A percentile compares a stretch with the other conserved stretches of the same genome.
phyloP scores from a whole-genome alignment of 2,329 filamentous ascomycete species.

The Colletotrichum sp. region DNA sequence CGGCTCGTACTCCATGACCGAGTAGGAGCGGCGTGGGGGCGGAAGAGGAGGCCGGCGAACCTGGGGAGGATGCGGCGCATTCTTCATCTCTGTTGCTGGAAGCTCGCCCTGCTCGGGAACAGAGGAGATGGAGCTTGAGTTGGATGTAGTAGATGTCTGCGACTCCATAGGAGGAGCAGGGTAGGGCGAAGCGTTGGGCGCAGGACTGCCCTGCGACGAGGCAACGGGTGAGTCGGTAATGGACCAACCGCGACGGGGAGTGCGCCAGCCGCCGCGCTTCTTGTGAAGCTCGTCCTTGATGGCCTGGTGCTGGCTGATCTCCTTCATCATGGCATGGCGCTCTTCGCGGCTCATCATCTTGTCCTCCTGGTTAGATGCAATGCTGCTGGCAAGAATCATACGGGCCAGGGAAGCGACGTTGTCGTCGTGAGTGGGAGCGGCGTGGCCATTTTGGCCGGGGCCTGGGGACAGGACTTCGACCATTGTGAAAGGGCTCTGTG shows the following conservation, averaged over 20 bases:
- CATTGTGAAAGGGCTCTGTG: slow-evolving; percentile 27
- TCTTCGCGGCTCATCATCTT: slow-evolving; percentile 45
- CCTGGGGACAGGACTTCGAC: slow-evolving; percentile 34
- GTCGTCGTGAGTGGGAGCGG: slow-evolving; percentile 17
- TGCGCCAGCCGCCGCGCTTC: slow-evolving; percentile 39
- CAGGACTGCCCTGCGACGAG: slow-evolving; percentile 20
- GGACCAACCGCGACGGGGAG: slow-evolving; percentile 52
- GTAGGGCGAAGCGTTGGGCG: background rate
- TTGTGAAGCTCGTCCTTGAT: slow-evolving; percentile 42
- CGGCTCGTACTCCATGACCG: slow-evolving; percentile 65
- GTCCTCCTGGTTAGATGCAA: slow-evolving; percentile 20
- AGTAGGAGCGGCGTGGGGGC: slow-evolving; percentile 61
- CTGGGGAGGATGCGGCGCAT: slow-evolving; percentile 20
- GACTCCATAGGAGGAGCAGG: background rate
- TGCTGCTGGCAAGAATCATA: slow-evolving; percentile 21
- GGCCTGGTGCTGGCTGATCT: slow-evolving; percentile 40
- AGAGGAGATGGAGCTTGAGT: slow-evolving; percentile 2
- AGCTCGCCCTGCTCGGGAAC: slow-evolving; percentile 26
- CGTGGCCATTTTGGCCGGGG: slow-evolving; percentile 20
- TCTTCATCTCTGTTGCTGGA: slow-evolving; percentile 4
- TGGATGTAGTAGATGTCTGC: background rate
- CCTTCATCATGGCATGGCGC: slow-evolving; percentile 40
- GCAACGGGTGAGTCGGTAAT: slow-evolving; percentile 45
- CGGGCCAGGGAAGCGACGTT: slow-evolving; percentile 22
- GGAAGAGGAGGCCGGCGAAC: slow-evolving; percentile 39